These are phyloP conservation scores for Sherardia arvensis DNA, from an alignment of 257 asterid genomes.

Conservation along the genomic window DNA sequence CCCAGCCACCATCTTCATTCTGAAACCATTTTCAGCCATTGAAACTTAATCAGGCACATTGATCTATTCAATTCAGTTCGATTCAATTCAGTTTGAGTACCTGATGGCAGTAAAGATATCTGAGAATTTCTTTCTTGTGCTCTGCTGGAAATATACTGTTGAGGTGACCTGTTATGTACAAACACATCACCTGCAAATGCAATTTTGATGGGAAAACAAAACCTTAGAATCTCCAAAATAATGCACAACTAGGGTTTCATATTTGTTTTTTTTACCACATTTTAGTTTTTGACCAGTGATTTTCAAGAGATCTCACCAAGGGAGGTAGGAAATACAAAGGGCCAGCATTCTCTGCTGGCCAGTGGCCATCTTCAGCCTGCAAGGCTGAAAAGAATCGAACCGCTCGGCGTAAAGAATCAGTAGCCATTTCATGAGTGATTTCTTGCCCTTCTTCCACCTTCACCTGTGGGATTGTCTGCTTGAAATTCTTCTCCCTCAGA, in stretches of 20 bases:
- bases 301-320: constrained; percentile 27
- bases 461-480: constrained; percentile 53
- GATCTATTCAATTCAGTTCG: not conserved
- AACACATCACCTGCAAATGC: constrained; percentile 25
- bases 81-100: not conserved
- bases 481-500: constrained; percentile 55
- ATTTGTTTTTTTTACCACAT: too few species aligned
- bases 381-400: constrained; percentile 64
- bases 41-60: not conserved
- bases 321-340: constrained; percentile 83
- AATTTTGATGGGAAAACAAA: not conserved
- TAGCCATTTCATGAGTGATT: constrained; percentile 48
- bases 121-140: constrained; percentile 24
- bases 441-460: constrained; percentile 70
- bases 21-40: not conserved
- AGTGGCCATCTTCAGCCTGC: constrained; percentile 83
- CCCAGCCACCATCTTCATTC: constrained; percentile 56
- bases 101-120: constrained; percentile 31
- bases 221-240: not conserved
- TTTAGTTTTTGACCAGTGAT: too few species aligned
- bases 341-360: constrained; percentile 90
- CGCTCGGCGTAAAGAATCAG: constrained; percentile 46
- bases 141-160: constrained; percentile 18
- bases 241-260: too few species aligned
- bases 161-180: constrained; percentile 27